Evolutionary conservation across 192 early-diverging fungal genomes (phyloP), one percentile per base, ranked within the genome.

Genomic region (Phlyctochytrium arcticum): DNA sequence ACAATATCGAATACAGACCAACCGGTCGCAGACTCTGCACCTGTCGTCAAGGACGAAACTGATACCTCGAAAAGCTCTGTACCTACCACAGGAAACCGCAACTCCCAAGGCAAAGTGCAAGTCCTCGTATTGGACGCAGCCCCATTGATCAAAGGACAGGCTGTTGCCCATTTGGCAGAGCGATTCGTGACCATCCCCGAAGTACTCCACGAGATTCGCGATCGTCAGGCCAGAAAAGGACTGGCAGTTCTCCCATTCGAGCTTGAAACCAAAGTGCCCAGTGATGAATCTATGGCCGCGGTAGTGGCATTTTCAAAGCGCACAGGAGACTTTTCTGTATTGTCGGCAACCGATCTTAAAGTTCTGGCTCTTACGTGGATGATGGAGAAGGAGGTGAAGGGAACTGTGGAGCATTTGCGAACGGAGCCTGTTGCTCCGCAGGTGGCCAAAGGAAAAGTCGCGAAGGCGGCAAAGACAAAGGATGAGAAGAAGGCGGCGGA

Each of bases 341-440:
- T 98, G 17, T 89, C 89, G 15, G 60, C 79, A 24, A 86, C 89
- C 12, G 96, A 98, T 87, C 67, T 98, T 51, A 90, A 88, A 68
- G 86, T 98, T 9, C 73, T 98, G 26, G 96, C 96, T 5, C 72
- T 98, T 62, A 87, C 90, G 0, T 91, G 87, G 54, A 91, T 90
- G 82, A 67, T 98, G 23, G 94, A 94, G 60, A 82, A 87, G 60
- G 85, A 91, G 68, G 76, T 68, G 21, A 87, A 90, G 60, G 95
- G 93, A 0, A n/a, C n/a, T n/a, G 72, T 81, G 60, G 75, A 69
- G 33, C 74, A 84, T 6, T 73, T 98, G 57, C 73, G 92, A 15
- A 80, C 79, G 15, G 90, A 92, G 67, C 94, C 89, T 26, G 9
- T 70, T 4, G 35, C 17, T 17, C 60, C 60, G 3, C 35, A 23